These are phyloP conservation scores for Fusarium oligoseptatum DNA, from an alignment of 2,329 filamentous ascomycete species.

Conservation along the genomic window DNA sequence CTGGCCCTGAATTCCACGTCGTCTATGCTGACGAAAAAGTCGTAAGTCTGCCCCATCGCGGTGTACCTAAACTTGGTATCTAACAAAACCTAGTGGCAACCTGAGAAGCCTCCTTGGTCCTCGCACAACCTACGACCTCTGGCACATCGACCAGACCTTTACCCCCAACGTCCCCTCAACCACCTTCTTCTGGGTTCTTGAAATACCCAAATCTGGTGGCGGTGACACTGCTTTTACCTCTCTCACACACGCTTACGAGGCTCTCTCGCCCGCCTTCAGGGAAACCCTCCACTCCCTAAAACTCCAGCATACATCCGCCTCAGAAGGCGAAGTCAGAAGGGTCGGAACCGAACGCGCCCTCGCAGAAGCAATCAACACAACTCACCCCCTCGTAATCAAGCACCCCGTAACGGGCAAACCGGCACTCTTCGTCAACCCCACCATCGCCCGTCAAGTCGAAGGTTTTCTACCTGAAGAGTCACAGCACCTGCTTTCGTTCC, in stretches of 20 bases:
- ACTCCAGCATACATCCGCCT: constrained; percentile 45
- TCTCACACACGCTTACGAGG: constrained; percentile 47
- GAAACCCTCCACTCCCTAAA: constrained; percentile 20
- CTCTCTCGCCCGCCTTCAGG: constrained; percentile 46
- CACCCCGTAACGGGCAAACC: constrained; percentile 48
- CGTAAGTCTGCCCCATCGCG: constrained; percentile 30
- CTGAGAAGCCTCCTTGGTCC: constrained; percentile 46
- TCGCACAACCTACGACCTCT: constrained; percentile 47
- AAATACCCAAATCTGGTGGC: constrained; percentile 43
- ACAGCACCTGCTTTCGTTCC: constrained; percentile 43
- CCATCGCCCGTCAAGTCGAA: constrained; percentile 47
- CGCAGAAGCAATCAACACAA: constrained; percentile 47
- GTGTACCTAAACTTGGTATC: neutral
- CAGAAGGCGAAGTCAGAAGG: constrained; percentile 47
- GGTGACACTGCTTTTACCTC: constrained; percentile 50
- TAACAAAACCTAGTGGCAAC: constrained; percentile 37
- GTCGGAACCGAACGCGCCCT: constrained; percentile 47
- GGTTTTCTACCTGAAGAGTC: constrained; percentile 50
- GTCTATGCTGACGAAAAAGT: constrained; percentile 50
- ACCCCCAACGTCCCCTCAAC: constrained; percentile 49
- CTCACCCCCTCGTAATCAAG: constrained; percentile 47
- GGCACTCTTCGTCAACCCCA: constrained; percentile 48
- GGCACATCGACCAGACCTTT: constrained; percentile 53
- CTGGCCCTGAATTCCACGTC: constrained; percentile 50
- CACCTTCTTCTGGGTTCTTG: constrained; percentile 52